Evolutionary conservation across 768 basidiomycete genomes (phyloP).

Genomic region (Lenzites betulinus): DNA sequence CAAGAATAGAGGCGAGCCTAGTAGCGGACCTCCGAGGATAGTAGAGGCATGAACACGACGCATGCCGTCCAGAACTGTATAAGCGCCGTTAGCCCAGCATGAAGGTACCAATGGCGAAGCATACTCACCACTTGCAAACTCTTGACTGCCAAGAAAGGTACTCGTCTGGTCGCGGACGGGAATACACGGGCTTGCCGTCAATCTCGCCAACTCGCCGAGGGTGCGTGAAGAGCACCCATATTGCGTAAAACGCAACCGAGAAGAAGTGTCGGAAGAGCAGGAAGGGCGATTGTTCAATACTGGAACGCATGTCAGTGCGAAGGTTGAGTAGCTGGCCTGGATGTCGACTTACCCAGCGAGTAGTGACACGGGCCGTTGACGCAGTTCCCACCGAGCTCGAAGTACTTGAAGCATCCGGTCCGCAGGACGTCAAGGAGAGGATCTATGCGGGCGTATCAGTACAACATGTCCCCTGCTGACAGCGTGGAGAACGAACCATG

Average conservation of each 20-base stretch:
- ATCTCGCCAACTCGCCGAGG: slow-evolving; percentile 42
- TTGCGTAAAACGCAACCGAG: slow-evolving; percentile 90
- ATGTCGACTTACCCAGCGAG: slow-evolving; percentile 71
- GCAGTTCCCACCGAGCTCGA: slow-evolving; percentile 90
- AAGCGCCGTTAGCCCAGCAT: too few relatives aligned
- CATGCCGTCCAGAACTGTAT: slow-evolving; percentile 8
- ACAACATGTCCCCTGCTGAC: neutral
- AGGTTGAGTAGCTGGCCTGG: neutral
- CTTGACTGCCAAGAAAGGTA: slow-evolving; percentile 71
- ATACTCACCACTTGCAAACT: slow-evolving; percentile 67
- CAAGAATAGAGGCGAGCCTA: neutral
- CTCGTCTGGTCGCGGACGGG: slow-evolving; percentile 50
- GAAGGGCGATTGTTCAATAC: slow-evolving; percentile 77
- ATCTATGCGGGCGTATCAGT: slow-evolving; percentile 41
- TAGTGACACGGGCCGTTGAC: slow-evolving; percentile 87
- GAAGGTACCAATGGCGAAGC: too few relatives aligned
- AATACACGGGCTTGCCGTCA: slow-evolving; percentile 42
- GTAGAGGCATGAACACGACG: slow-evolving; percentile 8
- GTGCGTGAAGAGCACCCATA: slow-evolving; percentile 85
- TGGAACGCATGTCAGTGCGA: slow-evolving; percentile 33
- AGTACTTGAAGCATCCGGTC: slow-evolving; percentile 95
- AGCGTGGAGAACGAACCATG: slow-evolving; percentile 63
- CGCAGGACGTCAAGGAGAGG: slow-evolving; percentile 63
- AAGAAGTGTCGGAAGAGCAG: slow-evolving; percentile 93
- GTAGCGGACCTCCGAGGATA: slow-evolving; percentile 6